phyloP scores from a whole-genome alignment of 768 basidiomycete genomes.

The Paxillus ammoniavirescens region DNA sequence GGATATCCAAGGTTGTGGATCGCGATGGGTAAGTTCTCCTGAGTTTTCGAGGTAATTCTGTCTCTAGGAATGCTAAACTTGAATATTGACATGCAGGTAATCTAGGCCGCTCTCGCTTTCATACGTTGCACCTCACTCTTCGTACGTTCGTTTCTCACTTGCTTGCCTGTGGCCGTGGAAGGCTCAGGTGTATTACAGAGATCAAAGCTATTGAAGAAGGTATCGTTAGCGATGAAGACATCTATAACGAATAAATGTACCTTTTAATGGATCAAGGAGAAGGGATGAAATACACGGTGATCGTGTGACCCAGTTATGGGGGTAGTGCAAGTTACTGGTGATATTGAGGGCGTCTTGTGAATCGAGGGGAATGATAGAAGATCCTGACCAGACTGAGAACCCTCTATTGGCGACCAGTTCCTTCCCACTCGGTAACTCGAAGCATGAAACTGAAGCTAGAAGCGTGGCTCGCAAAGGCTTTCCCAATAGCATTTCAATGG shows the following conservation, averaged over 20 bases:
- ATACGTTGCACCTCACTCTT: slow-evolving; percentile 30
- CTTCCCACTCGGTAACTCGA: too few relatives aligned
- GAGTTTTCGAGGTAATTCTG: background rate
- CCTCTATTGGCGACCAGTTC: too few relatives aligned
- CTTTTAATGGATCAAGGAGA: background rate
- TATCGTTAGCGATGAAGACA: slow-evolving; percentile 14
- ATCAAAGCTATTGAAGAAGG: slow-evolving; percentile 31
- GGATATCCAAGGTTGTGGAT: slow-evolving; percentile 37
- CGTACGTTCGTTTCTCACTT: slow-evolving; percentile 13
- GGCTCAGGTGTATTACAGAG: slow-evolving; percentile 16
- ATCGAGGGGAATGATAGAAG: too few relatives aligned
- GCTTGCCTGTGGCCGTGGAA: background rate
- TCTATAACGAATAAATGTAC: slow-evolving; percentile 6
- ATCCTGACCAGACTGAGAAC: too few relatives aligned
- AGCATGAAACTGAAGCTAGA: too few relatives aligned
- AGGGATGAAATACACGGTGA: too few relatives aligned
- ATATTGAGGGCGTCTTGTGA: too few relatives aligned
- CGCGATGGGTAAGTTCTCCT: slow-evolving; percentile 17
- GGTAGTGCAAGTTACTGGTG: too few relatives aligned
- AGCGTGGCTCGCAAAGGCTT: too few relatives aligned
- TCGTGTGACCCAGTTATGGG: too few relatives aligned
- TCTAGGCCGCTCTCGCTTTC: slow-evolving; percentile 21
- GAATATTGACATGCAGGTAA: slow-evolving; percentile 11
- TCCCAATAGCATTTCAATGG: too few relatives aligned
- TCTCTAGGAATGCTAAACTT: background rate